These are phyloP conservation scores for Starmerella stellata DNA, from an alignment of 805 yeast genomes.

Conservation along the genomic window DNA sequence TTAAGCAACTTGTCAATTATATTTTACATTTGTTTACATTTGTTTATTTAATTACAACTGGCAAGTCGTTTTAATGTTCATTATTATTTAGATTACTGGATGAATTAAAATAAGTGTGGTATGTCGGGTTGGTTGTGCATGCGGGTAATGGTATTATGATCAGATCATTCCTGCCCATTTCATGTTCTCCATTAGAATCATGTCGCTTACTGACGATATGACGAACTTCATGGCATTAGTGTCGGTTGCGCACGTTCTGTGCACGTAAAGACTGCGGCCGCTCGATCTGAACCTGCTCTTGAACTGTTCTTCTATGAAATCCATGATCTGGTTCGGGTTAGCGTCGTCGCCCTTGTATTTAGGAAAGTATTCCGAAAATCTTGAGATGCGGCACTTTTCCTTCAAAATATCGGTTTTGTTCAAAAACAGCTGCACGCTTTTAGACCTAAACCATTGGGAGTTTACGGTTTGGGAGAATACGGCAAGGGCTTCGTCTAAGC, in stretches of 20 bases:
- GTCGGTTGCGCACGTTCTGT: conserved; percentile 92
- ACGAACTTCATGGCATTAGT: conserved; percentile 77
- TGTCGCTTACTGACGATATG: conserved; percentile 77
- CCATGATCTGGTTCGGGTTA: conserved; percentile 47
- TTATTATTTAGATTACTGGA: too few species aligned
- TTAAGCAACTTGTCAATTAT: too few species aligned
- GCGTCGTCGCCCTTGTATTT: conserved; percentile 50
- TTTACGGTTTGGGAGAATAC: conserved; percentile 70
- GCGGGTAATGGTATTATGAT: too few species aligned
- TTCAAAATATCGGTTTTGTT: conserved; percentile 76
- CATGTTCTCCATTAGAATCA: conserved; percentile 68
- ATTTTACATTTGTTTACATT: too few species aligned
- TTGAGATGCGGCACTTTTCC: conserved; percentile 41
- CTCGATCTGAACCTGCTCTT: conserved; percentile 42
- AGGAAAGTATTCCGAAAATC: conserved; percentile 59
- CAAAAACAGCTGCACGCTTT: conserved; percentile 76
- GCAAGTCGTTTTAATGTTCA: too few species aligned
- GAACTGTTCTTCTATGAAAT: conserved; percentile 54
- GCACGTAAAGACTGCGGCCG: conserved; percentile 67
- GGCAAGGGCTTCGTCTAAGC: conserved; percentile 79
- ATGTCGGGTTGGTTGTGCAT: too few species aligned
- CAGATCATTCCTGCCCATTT: conserved; percentile 19
- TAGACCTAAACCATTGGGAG: conserved; percentile 64
- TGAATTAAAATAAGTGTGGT: too few species aligned
- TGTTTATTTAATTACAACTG: too few species aligned